Percentiles rank a stretch among this genome's conserved stretches.
phyloP scores from a whole-genome alignment of 306 rosid species.

The Gillenia trifoliata region DNA sequence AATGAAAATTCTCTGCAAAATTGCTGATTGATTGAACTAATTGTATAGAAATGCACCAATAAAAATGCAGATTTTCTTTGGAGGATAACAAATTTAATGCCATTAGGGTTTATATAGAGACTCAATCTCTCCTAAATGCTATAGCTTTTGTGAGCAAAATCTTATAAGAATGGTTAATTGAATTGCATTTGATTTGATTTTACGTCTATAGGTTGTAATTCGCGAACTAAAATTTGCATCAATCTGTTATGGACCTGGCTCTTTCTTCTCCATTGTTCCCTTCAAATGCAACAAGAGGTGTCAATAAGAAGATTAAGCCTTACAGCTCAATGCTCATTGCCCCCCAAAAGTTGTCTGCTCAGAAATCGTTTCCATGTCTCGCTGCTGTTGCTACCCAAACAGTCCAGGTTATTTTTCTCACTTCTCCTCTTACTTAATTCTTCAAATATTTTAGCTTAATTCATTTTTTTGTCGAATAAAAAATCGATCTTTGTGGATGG shows the following conservation, averaged over 20 bases:
- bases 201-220: background rate
- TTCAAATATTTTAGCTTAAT: background rate
- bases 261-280: slow-evolving; percentile 24
- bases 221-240: background rate
- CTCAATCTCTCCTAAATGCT: too few species aligned
- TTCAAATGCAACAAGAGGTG: slow-evolving; percentile 23
- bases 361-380: slow-evolving; percentile 18
- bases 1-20: background rate
- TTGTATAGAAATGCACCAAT: background rate
- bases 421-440: background rate
- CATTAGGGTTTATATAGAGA: background rate
- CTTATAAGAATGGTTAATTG: background rate
- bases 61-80: background rate
- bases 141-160: background rate
- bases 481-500: background rate
- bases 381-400: slow-evolving; percentile 28
- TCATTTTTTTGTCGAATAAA: background rate
- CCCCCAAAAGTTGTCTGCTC: slow-evolving; percentile 17
- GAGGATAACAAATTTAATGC: background rate
- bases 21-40: background rate
- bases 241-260: slow-evolving; percentile 35
- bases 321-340: slow-evolving; percentile 4
- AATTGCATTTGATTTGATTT: background rate
- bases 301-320: slow-evolving; percentile 19
- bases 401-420: slow-evolving; percentile 33